Percentiles rank a stretch among this genome's conserved stretches.
These are phyloP conservation scores for Prosopis cineraria DNA, from an alignment of 306 rosid species.

Conservation along the genomic window DNA sequence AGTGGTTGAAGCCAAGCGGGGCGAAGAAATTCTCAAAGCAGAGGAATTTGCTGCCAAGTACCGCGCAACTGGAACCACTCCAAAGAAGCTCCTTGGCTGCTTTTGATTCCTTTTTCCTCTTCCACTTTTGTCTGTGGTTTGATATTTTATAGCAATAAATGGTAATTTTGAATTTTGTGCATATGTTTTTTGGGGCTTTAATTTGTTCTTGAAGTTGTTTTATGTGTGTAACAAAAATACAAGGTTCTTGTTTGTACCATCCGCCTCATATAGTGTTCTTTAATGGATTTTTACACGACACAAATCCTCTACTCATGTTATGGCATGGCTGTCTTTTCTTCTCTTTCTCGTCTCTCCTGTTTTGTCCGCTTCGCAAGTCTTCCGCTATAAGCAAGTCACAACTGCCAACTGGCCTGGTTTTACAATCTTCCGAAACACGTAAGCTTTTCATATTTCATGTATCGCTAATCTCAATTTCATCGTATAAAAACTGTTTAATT, in stretches of 20 bases:
- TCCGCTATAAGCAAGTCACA: not conserved
- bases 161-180: slow-evolving; percentile 38
- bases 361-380: not conserved
- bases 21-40: slow-evolving; percentile 76
- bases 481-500: not conserved
- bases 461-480: not conserved
- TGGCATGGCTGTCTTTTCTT: not conserved
- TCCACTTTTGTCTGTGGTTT: slow-evolving; percentile 4
- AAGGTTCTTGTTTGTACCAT: not conserved
- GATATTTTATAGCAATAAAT: slow-evolving; percentile 11
- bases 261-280: slow-evolving; percentile 11
- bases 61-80: slow-evolving; percentile 80
- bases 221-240: slow-evolving; percentile 38
- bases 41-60: slow-evolving; percentile 80
- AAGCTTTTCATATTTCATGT: not conserved
- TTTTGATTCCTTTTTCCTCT: slow-evolving; percentile 43
- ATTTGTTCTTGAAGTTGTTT: slow-evolving; percentile 26
- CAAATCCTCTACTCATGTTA: not conserved
- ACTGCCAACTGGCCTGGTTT: no score
- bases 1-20: slow-evolving; percentile 57
- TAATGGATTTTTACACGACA: not conserved
- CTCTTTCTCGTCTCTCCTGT: not conserved
- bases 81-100: slow-evolving; percentile 80
- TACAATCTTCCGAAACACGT: not conserved
- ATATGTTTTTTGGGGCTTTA: slow-evolving; percentile 29